Evolutionary conservation across 192 early-diverging fungal species (phyloP).

Genomic region (Backusella tuberculispora): DNA sequence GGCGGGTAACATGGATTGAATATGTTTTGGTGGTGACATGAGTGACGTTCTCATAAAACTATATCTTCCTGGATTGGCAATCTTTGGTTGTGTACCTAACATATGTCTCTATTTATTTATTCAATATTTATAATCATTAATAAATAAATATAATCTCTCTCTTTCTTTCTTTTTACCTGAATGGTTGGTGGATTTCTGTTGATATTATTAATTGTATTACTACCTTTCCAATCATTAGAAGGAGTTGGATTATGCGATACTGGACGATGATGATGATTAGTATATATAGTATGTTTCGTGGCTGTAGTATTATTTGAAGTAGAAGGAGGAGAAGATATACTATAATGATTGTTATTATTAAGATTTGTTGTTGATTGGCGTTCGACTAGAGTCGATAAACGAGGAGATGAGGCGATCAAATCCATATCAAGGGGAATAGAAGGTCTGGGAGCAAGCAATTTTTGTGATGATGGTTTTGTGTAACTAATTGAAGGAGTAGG

Average conservation of each 20-base stretch:
- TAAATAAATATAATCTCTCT: not conserved
- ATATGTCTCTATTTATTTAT: not conserved
- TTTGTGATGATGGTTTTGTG: not conserved
- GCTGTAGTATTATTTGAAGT: not conserved
- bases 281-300: too few relatives aligned
- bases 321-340: not conserved
- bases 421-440: conserved; percentile 22
- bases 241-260: conserved; percentile 6
- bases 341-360: not conserved
- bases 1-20: conserved; percentile 16
- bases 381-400: conserved; percentile 10
- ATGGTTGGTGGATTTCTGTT: not conserved
- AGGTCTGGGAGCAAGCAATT: conserved; percentile 3
- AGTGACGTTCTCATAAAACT: conserved; percentile 17
- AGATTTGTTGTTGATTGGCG: not conserved
- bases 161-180: not conserved
- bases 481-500: not conserved
- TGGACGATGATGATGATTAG: not conserved
- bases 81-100: not conserved
- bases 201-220: not conserved
- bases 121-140: too few relatives aligned
- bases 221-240: conserved; percentile 8
- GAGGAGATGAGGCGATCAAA: conserved; percentile 20
- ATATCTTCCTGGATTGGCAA: conserved; percentile 5
- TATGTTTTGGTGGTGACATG: not conserved